phyloP scores from a whole-genome alignment of 2,329 filamentous ascomycete species.

The Gliomastix tumulicola region DNA sequence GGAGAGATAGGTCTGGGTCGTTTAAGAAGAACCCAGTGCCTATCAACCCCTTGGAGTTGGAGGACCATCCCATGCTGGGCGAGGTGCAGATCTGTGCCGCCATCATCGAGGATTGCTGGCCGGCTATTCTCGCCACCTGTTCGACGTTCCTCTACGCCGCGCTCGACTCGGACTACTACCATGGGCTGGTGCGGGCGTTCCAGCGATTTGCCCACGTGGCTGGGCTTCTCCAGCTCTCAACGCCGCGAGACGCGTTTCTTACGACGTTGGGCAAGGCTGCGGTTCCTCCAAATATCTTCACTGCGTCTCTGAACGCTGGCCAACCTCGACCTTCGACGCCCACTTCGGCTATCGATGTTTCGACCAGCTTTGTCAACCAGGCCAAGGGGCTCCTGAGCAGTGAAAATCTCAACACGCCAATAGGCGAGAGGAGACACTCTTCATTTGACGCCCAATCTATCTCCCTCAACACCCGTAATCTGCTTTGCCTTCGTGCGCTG shows the following conservation, averaged over 20 bases:
- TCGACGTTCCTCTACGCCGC: conserved; percentile 93
- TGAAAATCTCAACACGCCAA: conserved; percentile 44
- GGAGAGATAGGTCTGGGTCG: conserved; percentile 51
- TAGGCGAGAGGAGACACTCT: conserved; percentile 42
- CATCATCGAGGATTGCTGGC: conserved; percentile 91
- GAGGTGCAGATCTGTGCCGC: conserved; percentile 72
- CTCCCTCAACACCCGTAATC: conserved; percentile 76
- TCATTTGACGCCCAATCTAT: conserved; percentile 41
- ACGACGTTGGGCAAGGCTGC: conserved; percentile 92
- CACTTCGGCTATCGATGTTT: conserved; percentile 38
- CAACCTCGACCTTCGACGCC: conserved; percentile 32
- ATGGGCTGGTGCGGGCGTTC: conserved; percentile 83
- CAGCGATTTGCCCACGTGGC: conserved; percentile 95
- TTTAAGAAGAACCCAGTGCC: conserved; percentile 72
- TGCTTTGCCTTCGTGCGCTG: conserved; percentile 82
- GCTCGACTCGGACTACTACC: conserved; percentile 89
- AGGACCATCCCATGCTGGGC: conserved; percentile 62
- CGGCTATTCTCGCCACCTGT: conserved; percentile 86
- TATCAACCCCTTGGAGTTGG: conserved; percentile 72
- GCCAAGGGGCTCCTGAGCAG: conserved; percentile 67
- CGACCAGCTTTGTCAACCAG: conserved; percentile 59
- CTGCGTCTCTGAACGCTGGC: conserved; percentile 48
- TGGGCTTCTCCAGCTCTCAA: conserved; percentile 74
- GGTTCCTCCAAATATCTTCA: conserved; percentile 72
- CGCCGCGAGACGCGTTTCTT: conserved; percentile 87